These are phyloP conservation scores for Amanita subjunquillea DNA, from an alignment of 768 basidiomycete species.

Conservation along the genomic window DNA sequence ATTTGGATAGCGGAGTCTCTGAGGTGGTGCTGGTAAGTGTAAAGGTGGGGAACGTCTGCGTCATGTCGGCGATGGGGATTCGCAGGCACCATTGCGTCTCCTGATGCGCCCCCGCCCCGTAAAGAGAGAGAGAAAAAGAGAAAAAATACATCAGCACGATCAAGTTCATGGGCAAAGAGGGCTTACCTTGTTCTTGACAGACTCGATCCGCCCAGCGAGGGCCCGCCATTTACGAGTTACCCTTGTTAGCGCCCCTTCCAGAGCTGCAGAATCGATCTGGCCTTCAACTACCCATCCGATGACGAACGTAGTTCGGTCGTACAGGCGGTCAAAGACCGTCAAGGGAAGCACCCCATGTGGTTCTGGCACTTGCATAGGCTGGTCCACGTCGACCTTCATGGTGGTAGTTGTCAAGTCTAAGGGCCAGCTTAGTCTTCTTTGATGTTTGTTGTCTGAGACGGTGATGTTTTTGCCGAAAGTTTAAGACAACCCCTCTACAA, in stretches of 20 bases:
- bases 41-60: slow-evolving; percentile 23
- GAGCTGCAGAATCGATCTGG: slow-evolving; percentile 15
- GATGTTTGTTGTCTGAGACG: background rate
- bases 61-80: slow-evolving; percentile 25
- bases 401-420: background rate
- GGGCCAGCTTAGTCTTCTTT: background rate
- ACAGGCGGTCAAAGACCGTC: slow-evolving; percentile 10
- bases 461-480: background rate
- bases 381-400: background rate
- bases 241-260: slow-evolving; percentile 14
- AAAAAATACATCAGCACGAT: background rate
- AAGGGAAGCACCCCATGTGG: slow-evolving; percentile 13
- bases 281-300: slow-evolving; percentile 26
- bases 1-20: slow-evolving; percentile 23
- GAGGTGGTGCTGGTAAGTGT: slow-evolving; percentile 24
- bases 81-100: slow-evolving; percentile 12
- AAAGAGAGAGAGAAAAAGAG: background rate
- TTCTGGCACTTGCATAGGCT: slow-evolving; percentile 1
- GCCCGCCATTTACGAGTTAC: slow-evolving; percentile 22
- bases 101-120: background rate
- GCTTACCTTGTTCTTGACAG: slow-evolving; percentile 10
- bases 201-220: slow-evolving; percentile 20
- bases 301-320: slow-evolving; percentile 19
- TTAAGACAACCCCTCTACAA: background rate
- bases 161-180: slow-evolving; percentile 4